Evolutionary conservation across 768 basidiomycete species (phyloP).

Genomic region (Pulveroboletus sp.): DNA sequence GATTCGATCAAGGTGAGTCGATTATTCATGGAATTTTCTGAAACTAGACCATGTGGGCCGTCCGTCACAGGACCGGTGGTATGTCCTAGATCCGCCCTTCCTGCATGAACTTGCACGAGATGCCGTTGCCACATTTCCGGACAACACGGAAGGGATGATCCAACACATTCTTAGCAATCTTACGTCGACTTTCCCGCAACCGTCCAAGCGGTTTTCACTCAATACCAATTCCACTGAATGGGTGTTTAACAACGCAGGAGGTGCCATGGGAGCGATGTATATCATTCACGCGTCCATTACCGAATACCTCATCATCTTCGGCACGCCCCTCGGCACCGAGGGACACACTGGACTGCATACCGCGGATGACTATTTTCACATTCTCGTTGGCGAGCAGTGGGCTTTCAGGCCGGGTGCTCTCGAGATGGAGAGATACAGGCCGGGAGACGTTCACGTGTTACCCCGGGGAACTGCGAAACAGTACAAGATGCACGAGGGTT

Average conservation of each 20-base stretch:
- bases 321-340: conserved; percentile 94
- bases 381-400: conserved; percentile 92
- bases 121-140: conserved; percentile 63
- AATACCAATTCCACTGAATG: conserved; percentile 69
- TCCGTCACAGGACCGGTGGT: conserved; percentile 67
- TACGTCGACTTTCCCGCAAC: conserved; percentile 60
- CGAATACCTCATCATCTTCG: conserved; percentile 95
- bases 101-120: conserved; percentile 72
- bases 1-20: conserved; percentile 61
- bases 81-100: conserved; percentile 70
- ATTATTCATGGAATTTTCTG: background rate
- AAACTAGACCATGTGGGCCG: background rate
- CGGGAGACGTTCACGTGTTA: conserved; percentile 84
- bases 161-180: conserved; percentile 80
- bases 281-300: conserved; percentile 95
- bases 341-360: conserved; percentile 93
- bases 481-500: conserved; percentile 96
- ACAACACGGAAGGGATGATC: conserved; percentile 72
- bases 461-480: conserved; percentile 85
- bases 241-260: conserved; percentile 97
- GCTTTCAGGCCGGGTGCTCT: conserved; percentile 80
- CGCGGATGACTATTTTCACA: conserved; percentile 98
- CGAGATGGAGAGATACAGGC: conserved; percentile 78
- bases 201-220: conserved; percentile 49
- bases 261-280: conserved; percentile 98